Evolutionary conservation across 805 yeast species (phyloP), one percentile per base, ranked within the genome.

Genomic region (Spencermartinsiella europaea): DNA sequence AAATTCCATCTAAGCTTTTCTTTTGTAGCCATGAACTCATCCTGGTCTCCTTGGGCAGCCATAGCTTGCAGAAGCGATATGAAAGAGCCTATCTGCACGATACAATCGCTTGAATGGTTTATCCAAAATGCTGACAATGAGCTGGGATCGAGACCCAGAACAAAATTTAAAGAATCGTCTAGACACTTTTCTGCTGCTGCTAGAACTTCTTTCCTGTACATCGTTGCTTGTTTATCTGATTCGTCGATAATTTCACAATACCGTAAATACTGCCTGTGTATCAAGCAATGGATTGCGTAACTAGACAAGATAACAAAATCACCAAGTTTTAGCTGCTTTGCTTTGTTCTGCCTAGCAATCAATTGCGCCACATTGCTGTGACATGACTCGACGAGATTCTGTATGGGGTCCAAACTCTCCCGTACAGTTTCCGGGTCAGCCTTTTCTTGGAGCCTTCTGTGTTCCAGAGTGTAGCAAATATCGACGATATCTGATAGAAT

Each of bases 1-100:
- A 56, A 35, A 36, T 51, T 49, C 60, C 60, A 56, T 28, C 52
- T 44, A 35, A 48, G 53, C 7, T 47, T 42, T 31, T 51, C 51
- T 37, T 44, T 45, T 34, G 50, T 42, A 19, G 45, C 49, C 19
- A 38, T 38, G 22, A 50, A 48, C 10, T 47, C 27, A 37, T 45
- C 38, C 10, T 49, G 52, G 35, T 48, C 50, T 16, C 48, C 51
- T 41, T 49, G 33, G 25, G 39, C 5, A n/a, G 38, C 20, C 2
- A 48, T 44, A 21, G 37, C 25, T 12, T 17, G 38, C 21, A 48
- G 28, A 14, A 40, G 34, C 8, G 48, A 31, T 22, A 48, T 38
- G 28, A 48, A 38, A 10, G 48, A 39, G 22, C 51, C 51, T 15
- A 48, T 40, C 19, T 48, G 45, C 7, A 39, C 48, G n/a, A 48